These are phyloP conservation scores for Neopestalotiopsis sp. DNA, from an alignment of 2,329 filamentous ascomycete species.

Conservation along the genomic window DNA sequence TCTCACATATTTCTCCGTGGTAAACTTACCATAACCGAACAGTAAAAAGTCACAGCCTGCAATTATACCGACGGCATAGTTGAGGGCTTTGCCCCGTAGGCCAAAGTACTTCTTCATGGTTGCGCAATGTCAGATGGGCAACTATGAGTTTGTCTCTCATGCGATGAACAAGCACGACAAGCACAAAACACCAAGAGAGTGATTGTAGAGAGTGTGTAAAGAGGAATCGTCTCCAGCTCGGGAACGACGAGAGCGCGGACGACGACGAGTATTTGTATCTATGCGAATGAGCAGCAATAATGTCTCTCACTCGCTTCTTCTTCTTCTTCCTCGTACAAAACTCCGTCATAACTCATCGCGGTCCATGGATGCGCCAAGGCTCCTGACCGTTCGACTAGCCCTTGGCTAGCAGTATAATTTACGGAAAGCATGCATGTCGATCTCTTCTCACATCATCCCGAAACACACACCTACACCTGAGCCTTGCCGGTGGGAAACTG, in stretches of 20 bases:
- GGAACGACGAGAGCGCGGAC: not conserved
- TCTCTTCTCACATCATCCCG: not conserved
- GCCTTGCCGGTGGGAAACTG: not conserved
- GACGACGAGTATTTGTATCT: not conserved
- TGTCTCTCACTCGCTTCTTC: not conserved
- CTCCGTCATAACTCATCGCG: not conserved
- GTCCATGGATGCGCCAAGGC: not conserved
- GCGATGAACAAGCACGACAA: not conserved
- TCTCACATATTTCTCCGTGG: not conserved
- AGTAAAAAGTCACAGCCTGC: conserved; percentile 75
- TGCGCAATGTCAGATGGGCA: conserved; percentile 6
- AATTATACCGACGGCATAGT: conserved; percentile 72
- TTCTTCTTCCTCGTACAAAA: not conserved
- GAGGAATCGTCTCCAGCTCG: not conserved
- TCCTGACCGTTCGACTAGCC: not conserved
- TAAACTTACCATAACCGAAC: conserved; percentile 56
- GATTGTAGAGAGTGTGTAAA: not conserved
- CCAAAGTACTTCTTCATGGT: conserved; percentile 60
- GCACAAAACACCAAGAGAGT: not conserved
- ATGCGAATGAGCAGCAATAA: not conserved
- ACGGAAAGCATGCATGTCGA: not conserved
- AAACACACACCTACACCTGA: not conserved
- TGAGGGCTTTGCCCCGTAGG: conserved; percentile 67
- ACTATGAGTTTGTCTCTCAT: not conserved
- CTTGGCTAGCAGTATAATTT: not conserved